Evolutionary conservation across 1,139 yeast genomes (phyloP), one percentile per base, ranked within the genome.

Genomic region (Pneumocystis canis): DNA sequence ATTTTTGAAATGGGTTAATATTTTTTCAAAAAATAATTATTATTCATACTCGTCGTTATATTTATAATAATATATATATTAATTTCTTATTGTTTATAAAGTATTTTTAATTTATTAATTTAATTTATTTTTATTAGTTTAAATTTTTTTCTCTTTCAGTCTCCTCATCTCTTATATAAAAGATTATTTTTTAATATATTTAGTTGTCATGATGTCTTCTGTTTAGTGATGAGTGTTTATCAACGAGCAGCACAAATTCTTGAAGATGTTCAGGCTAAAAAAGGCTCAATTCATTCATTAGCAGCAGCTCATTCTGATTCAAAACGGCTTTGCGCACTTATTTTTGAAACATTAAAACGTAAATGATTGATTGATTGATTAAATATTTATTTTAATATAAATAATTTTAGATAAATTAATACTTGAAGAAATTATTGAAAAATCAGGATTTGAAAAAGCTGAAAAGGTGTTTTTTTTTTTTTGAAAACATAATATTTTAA

Each of bases 391-490:
- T n/a, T n/a, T n/a, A n/a, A n/a, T n/a, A n/a, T n/a, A n/a, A 16
- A 7, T 28, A 56, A 53, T 32, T 16, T 31, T 47, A 62, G 65
- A 64, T 40, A 58, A 62, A 14, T 53, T 56, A 37, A 64, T 61
- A 25, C 53, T 65, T 25, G 54, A 40, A 6, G 58, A 61, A 30
- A 60, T 65, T 35, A 63, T 65, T 39, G 32, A 61, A 47, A 35
- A 41, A 4, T 33, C 67, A 2, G 57, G 65, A 39, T 25, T 66
- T 32, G 37, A 61, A 25, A 25, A 71, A 75, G 67, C 64, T 77
- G 71, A 67, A 71, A 62, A 69, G 66, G 64, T 66, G 65, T 74
- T 77, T 72, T 67, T 76, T 67, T 76, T 77, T 64, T 70, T 79
- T 14, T 77, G 78, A 60, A 77, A 75, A 59, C 72, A 9, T 25